Evolutionary conservation across 2,329 filamentous ascomycete species (phyloP).

Genomic region (Paracoccidioides lutzii): DNA sequence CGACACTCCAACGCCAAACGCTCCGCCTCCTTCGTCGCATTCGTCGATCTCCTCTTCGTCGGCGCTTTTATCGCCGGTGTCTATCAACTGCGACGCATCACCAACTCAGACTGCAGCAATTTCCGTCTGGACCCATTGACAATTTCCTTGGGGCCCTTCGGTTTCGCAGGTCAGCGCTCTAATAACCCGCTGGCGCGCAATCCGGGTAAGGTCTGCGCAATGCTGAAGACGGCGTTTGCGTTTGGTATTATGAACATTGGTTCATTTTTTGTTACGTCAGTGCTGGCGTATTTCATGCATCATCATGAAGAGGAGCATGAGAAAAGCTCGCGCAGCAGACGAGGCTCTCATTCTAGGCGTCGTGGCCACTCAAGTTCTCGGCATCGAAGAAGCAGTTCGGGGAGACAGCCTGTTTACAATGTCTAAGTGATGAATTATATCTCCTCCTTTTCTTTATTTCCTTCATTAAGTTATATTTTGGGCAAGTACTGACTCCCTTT

Average conservation of each 20-base stretch:
- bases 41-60: slow-evolving; percentile 49
- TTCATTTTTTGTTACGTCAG: slow-evolving; percentile 64
- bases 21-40: slow-evolving; percentile 46
- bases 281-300: slow-evolving; percentile 48
- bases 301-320: slow-evolving; percentile 27
- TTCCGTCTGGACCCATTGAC: slow-evolving; percentile 43
- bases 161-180: slow-evolving; percentile 38
- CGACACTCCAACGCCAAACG: slow-evolving; percentile 46
- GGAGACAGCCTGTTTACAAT: slow-evolving; percentile 23
- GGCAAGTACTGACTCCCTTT: too few species aligned
- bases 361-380: slow-evolving; percentile 13
- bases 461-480: background rate
- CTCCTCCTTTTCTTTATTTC: background rate
- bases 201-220: slow-evolving; percentile 66
- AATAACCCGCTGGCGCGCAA: slow-evolving; percentile 38
- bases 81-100: slow-evolving; percentile 45
- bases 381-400: slow-evolving; percentile 11
- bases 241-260: slow-evolving; percentile 79
- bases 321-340: slow-evolving; percentile 20
- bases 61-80: slow-evolving; percentile 51
- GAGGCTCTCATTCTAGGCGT: slow-evolving; percentile 18
- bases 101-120: slow-evolving; percentile 53
- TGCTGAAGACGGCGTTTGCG: slow-evolving; percentile 84
- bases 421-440: slow-evolving; percentile 3
- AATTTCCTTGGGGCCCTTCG: slow-evolving; percentile 49